A percentile compares a stretch with the other conserved stretches of the same genome.
Evolutionary conservation across 2,329 filamentous ascomycete species (phyloP).

Genomic region (Nemania sp.): DNA sequence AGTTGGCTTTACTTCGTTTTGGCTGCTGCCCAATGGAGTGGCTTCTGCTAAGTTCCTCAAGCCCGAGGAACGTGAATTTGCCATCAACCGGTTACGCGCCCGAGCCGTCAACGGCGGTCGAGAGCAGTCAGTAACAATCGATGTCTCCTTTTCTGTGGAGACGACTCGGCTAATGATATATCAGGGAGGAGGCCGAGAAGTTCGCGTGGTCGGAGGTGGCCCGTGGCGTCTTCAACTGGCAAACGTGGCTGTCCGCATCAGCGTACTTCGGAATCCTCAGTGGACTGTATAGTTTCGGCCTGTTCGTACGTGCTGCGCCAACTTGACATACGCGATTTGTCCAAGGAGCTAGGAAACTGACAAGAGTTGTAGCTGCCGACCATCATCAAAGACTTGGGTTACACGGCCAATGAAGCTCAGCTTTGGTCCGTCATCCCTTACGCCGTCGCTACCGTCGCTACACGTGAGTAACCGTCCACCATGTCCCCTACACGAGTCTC

Average conservation of each 20-base stretch:
- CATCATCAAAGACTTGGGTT: constrained; percentile 63
- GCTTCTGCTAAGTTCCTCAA: constrained; percentile 59
- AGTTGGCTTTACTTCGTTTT: constrained; percentile 55
- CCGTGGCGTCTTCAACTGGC: constrained; percentile 63
- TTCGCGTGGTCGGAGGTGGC: constrained; percentile 66
- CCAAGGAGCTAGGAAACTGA: neutral
- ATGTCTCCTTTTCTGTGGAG: neutral
- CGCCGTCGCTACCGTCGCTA: constrained; percentile 61
- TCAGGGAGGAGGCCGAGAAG: constrained; percentile 47
- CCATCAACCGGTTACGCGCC: constrained; percentile 49
- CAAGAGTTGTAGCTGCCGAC: constrained; percentile 57
- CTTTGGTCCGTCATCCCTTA: constrained; percentile 69
- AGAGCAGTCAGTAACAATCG: constrained; percentile 39
- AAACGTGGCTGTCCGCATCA: constrained; percentile 65
- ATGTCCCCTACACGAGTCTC: too few relatives aligned
- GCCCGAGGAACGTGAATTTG: constrained; percentile 55
- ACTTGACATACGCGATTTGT: neutral
- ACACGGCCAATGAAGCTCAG: constrained; percentile 61
- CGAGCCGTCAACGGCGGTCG: constrained; percentile 38
- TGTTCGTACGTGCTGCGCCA: constrained; percentile 56
- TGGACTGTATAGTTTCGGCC: constrained; percentile 65
- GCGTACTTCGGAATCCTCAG: constrained; percentile 65
- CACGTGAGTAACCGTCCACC: constrained; percentile 44
- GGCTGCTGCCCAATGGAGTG: constrained; percentile 61
- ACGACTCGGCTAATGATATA: constrained; percentile 25